Evolutionary conservation across 768 basidiomycete species (phyloP).

Genomic region (Butyriboletus loyo): DNA sequence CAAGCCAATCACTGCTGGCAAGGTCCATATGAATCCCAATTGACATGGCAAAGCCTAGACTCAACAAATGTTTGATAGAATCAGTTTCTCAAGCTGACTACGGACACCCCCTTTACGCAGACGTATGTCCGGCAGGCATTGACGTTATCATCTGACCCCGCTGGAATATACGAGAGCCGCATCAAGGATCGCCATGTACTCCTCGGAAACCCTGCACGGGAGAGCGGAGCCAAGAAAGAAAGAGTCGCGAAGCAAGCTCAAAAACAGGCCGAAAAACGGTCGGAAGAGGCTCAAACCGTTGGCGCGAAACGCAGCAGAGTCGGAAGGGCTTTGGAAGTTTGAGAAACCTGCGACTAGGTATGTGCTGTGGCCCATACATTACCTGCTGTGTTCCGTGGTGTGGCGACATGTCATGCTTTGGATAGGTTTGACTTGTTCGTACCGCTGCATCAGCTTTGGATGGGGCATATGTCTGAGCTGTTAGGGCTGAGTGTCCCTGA

Average conservation of each 20-base stretch:
- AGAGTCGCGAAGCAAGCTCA: slow-evolving; percentile 46
- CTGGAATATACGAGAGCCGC: slow-evolving; percentile 58
- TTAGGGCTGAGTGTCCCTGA: slow-evolving; percentile 48
- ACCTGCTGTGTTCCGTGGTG: not conserved
- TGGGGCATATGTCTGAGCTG: slow-evolving; percentile 87
- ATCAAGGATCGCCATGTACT: slow-evolving; percentile 64
- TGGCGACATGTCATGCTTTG: not conserved
- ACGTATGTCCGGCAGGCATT: slow-evolving; percentile 57
- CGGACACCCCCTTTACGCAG: slow-evolving; percentile 58
- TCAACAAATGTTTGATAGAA: slow-evolving; percentile 22
- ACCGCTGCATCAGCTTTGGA: slow-evolving; percentile 83
- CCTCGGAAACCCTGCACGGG: slow-evolving; percentile 62
- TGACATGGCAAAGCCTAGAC: too few relatives aligned
- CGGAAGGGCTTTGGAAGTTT: slow-evolving; percentile 65
- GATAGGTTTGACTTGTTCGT: too few relatives aligned
- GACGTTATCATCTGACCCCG: slow-evolving; percentile 52
- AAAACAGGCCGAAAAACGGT: slow-evolving; percentile 42
- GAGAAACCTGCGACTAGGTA: slow-evolving; percentile 59
- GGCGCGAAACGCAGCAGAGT: slow-evolving; percentile 49
- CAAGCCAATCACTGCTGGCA: not conserved
- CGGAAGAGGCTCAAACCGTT: too few relatives aligned
- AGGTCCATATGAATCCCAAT: not conserved
- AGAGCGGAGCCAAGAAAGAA: slow-evolving; percentile 53
- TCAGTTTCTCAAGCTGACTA: slow-evolving; percentile 38
- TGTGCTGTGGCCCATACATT: not conserved